Percentiles rank a stretch among this genome's conserved stretches.
These are phyloP conservation scores for Singerocomus rubriflavus DNA, from an alignment of 1,284 basidiomycete species.

Conservation along the genomic window DNA sequence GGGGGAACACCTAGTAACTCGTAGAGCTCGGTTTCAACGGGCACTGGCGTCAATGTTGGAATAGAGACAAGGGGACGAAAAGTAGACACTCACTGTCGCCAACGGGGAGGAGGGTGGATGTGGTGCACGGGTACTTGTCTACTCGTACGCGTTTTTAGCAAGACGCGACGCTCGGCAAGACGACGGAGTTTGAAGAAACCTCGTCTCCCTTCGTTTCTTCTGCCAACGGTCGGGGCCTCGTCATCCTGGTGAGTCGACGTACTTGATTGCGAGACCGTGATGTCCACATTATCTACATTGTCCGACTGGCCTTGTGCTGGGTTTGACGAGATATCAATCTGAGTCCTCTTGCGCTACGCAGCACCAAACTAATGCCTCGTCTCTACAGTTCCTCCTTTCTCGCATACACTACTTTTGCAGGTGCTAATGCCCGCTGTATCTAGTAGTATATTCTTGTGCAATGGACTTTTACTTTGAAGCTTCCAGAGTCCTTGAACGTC, in stretches of 20 bases:
- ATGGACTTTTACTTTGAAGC: conserved; percentile 97
- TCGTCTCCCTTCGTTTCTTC: background rate
- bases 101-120: conserved; percentile 15
- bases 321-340: conserved; percentile 44
- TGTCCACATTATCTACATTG: conserved; percentile 83
- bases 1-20: conserved; percentile 74
- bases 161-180: conserved; percentile 30
- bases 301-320: conserved; percentile 51
- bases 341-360: conserved; percentile 22
- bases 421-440: conserved; percentile 26
- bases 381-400: conserved; percentile 18
- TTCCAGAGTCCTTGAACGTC: conserved; percentile 74
- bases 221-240: background rate
- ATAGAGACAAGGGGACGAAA: background rate
- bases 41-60: conserved; percentile 46
- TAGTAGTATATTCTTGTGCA: conserved; percentile 40
- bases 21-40: conserved; percentile 73
- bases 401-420: conserved; percentile 5
- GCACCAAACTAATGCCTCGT: conserved; percentile 12
- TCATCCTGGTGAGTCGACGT: conserved; percentile 23
- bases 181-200: conserved; percentile 31
- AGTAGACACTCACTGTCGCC: conserved; percentile 24
- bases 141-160: conserved; percentile 25
- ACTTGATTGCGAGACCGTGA: conserved; percentile 40
- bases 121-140: conserved; percentile 6